Conservation (phyloP, 1,284 basidiomycete genomes). For the Pyrrhoderma noxium region DNA sequence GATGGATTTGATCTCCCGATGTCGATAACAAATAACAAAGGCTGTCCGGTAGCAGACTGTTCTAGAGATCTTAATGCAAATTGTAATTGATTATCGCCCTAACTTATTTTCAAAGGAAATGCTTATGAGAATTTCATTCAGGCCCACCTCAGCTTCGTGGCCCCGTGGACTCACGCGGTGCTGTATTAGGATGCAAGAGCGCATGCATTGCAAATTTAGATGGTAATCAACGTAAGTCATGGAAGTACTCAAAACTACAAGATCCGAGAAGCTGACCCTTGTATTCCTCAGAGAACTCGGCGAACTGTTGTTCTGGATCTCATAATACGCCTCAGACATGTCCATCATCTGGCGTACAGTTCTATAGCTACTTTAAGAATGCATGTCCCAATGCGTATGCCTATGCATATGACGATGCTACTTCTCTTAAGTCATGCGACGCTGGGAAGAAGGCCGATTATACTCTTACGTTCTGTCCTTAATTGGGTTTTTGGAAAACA, state of each 20-base stretch:
- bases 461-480: constrained; percentile 49
- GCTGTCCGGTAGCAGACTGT: constrained; percentile 46
- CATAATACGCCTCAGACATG: constrained; percentile 44
- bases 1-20: constrained; percentile 57
- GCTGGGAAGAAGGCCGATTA: constrained; percentile 38
- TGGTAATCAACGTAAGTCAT: constrained; percentile 33
- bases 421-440: constrained; percentile 46
- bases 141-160: constrained; percentile 46
- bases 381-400: constrained; percentile 49
- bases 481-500: too few species aligned
- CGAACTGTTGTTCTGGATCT: constrained; percentile 51
- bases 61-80: constrained; percentile 45
- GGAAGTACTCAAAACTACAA: neutral
- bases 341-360: constrained; percentile 39
- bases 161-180: constrained; percentile 43
- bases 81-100: constrained; percentile 25
- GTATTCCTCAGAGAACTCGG: constrained; percentile 25
- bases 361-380: constrained; percentile 50
- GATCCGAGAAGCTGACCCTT: neutral
- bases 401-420: constrained; percentile 44
- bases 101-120: neutral
- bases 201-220: constrained; percentile 50
- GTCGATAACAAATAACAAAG: constrained; percentile 42
- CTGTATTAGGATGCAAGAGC: constrained; percentile 49
- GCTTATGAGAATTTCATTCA: constrained; percentile 19